Base-by-base conservation (phyloP, 768 basidiomycete species). In the Mycena leptocephala region DNA sequence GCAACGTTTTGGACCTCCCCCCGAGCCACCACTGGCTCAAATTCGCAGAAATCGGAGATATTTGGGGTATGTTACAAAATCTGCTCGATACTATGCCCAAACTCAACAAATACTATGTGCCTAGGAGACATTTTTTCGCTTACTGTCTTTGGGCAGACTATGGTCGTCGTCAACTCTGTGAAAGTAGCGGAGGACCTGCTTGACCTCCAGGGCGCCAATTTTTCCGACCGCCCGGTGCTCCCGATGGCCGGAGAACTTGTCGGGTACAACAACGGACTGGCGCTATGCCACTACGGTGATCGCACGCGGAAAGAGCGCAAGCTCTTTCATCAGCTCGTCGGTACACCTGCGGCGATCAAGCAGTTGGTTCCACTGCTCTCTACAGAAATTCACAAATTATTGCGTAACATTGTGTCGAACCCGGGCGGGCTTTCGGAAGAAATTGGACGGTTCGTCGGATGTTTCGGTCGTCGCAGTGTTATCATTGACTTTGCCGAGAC, bases 171-270 rank as follows among this genome's bases (percentile, higher is more conserved):
- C 32, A 91, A 90, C 79, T 86, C 84, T 0, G 78, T 75, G 8
- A 79, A 87, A 30, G 69, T 78, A 2, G 90, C 90, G 5, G 78
- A 84, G 22, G 88, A 90, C 33, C 83, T 92, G 82, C 87, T 92
- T 30, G 88, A 91, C 41, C 88, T 87, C 75, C 89, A 88, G 70
- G 88, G 91, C 39, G 82, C 85, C 18, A 86, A 88, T 35, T 92
- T 92, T 78, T 92, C 92, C 18, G 91, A 92, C 81, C 85, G 92
- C 37, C 90, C 92, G 0, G 73, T 84, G 26, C 78, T 86, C 64
- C 82, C 82, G 46, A 87, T 89, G 86, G 84, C 85, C 8, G 86
- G 86, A 16, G 87, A 88, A 28, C 70, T 82, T 11, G 39, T 73
- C 14, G 80, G 80, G 3, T 80, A 76, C 71, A 66, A 74, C 30